Conservation (phyloP, 2,329 filamentous ascomycete species). For the Microthyrium microscopicum region DNA sequence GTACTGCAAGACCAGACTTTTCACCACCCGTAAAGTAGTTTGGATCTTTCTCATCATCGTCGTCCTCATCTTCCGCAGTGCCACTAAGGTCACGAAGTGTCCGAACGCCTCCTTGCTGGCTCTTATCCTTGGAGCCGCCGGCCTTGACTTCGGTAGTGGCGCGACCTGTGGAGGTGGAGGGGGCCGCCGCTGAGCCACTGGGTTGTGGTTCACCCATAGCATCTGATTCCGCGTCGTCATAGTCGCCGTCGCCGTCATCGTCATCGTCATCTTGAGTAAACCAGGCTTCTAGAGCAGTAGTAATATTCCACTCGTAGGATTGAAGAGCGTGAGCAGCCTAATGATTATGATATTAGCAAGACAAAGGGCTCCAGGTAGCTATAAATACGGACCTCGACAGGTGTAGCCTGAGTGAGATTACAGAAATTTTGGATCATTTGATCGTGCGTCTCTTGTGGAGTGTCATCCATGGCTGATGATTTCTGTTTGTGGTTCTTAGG, state of each 20-base stretch:
- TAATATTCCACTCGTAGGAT: conserved; percentile 28
- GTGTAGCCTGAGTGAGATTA: too few relatives aligned
- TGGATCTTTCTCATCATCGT: conserved; percentile 40
- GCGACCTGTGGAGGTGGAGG: conserved; percentile 1
- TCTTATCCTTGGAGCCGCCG: conserved; percentile 4
- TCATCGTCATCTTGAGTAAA: conserved; percentile 20
- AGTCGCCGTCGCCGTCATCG: conserved; percentile 14
- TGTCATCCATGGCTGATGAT: too few relatives aligned
- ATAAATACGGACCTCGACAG: too few relatives aligned
- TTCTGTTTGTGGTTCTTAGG: too few relatives aligned
- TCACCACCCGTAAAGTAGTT: conserved; percentile 74
- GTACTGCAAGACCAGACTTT: conserved; percentile 59
- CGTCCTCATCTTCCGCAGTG: conserved; percentile 39
- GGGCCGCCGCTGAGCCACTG: neutral
- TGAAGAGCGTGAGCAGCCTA: conserved; percentile 28
- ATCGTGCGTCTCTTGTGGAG: too few relatives aligned
- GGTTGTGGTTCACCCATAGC: conserved; percentile 5
- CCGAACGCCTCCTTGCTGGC: conserved; percentile 15
- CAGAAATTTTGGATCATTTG: too few relatives aligned
- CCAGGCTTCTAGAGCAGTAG: conserved; percentile 27
- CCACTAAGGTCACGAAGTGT: conserved; percentile 30
- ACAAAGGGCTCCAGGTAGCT: too few relatives aligned
- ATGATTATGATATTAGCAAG: too few relatives aligned
- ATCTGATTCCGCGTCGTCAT: conserved; percentile 20
- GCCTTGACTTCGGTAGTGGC: conserved; percentile 8